These are phyloP conservation scores for Biancaea sappan DNA, from an alignment of 306 rosid species.

Conservation along the genomic window DNA sequence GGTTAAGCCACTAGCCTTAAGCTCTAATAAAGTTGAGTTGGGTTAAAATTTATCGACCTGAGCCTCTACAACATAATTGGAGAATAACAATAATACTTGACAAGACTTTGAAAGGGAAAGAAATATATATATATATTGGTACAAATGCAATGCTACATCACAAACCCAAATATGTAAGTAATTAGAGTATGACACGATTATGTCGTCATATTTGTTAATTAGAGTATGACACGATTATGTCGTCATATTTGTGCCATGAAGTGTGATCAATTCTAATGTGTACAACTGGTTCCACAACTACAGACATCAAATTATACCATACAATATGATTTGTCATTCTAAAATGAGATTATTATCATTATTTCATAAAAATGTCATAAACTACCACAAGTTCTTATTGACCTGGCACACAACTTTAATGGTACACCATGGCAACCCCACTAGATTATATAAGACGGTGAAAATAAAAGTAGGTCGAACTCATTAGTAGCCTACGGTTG, in stretches of 20 bases:
- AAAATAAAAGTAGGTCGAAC: background rate
- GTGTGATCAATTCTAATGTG: background rate
- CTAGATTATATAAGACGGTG: constrained; percentile 1
- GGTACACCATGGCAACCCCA: constrained; percentile 22
- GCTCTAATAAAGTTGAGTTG: too few species aligned
- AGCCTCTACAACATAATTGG: too few species aligned
- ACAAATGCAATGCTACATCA: background rate
- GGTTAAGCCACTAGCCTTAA: too few species aligned
- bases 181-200: background rate
- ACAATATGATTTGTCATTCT: background rate
- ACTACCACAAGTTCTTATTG: background rate
- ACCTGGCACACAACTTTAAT: background rate
- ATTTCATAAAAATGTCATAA: background rate
- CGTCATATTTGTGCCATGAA: background rate
- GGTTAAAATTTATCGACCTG: too few species aligned
- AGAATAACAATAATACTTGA: background rate
- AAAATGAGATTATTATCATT: background rate
- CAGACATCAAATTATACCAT: background rate
- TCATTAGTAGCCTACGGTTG: constrained; percentile 72
- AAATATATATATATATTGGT: background rate
- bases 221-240: background rate
- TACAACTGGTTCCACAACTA: background rate
- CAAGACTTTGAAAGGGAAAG: background rate
- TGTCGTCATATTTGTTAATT: background rate
- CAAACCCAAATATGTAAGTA: background rate